These are phyloP conservation scores for Pichia kudriavzevii DNA, from an alignment of 1,139 yeast genomes.

Conservation along the genomic window DNA sequence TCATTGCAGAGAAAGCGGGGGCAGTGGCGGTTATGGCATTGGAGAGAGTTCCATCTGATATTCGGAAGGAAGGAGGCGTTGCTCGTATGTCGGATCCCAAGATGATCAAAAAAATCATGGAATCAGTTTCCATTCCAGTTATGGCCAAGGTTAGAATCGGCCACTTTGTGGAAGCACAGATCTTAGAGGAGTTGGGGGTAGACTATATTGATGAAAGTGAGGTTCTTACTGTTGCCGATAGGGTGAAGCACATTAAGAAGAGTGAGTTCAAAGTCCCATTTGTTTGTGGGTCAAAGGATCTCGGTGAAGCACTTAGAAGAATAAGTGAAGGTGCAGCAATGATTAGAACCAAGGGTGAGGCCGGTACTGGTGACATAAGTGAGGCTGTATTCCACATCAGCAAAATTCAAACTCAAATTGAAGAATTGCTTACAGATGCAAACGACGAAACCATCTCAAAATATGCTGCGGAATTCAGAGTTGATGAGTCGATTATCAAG, in stretches of 20 bases:
- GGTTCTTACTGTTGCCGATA: conserved; percentile 79
- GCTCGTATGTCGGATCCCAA: conserved; percentile 86
- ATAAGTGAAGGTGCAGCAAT: conserved; percentile 81
- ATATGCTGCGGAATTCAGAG: conserved; percentile 56
- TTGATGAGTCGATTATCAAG: conserved; percentile 48
- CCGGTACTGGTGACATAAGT: conserved; percentile 83
- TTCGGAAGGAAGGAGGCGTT: conserved; percentile 76
- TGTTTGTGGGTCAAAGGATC: conserved; percentile 79
- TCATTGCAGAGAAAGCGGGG: conserved; percentile 75
- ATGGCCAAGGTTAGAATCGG: conserved; percentile 90
- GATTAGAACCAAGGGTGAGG: conserved; percentile 86
- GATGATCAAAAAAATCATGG: conserved; percentile 73
- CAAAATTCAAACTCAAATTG: conserved; percentile 51
- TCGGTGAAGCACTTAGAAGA: conserved; percentile 81
- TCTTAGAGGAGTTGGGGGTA: conserved; percentile 62
- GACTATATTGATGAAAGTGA: conserved; percentile 85
- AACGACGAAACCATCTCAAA: too few relatives aligned
- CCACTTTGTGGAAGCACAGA: conserved; percentile 77
- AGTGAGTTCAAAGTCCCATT: conserved; percentile 62
- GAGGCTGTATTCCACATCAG: conserved; percentile 79
- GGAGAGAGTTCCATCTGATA: conserved; percentile 82
- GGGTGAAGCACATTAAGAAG: conserved; percentile 58
- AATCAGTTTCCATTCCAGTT: conserved; percentile 64
- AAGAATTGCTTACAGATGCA: conserved; percentile 36
- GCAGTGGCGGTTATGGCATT: conserved; percentile 91